A percentile compares a stretch with the other conserved stretches of the same genome.
Conservation (phyloP, 2,329 filamentous ascomycete genomes). For the Elsinoe arachidis region DNA sequence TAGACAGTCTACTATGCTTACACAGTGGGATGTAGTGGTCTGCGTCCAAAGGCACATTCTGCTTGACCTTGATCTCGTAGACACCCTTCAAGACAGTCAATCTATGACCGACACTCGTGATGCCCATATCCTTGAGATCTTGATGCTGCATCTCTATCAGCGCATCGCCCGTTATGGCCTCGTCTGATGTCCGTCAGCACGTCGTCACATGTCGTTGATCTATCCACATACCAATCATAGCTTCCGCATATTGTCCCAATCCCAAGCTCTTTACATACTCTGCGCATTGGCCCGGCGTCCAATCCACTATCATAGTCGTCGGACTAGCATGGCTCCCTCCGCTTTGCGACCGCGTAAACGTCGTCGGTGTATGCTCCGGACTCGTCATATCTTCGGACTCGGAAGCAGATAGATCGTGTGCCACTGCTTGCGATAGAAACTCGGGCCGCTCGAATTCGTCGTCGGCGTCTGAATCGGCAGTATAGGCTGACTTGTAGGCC, state of each 20-base stretch:
- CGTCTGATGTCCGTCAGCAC: constrained; percentile 45
- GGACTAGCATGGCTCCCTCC: constrained; percentile 58
- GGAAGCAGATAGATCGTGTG: constrained; percentile 51
- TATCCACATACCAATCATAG: constrained; percentile 59
- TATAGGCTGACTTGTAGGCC: constrained; percentile 48
- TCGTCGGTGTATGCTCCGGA: constrained; percentile 68
- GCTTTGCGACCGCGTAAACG: constrained; percentile 53
- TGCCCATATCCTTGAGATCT: constrained; percentile 90
- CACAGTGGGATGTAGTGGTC: constrained; percentile 91
- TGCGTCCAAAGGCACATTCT: constrained; percentile 81
- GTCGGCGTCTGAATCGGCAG: constrained; percentile 70
- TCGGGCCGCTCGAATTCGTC: constrained; percentile 74
- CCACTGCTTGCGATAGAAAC: constrained; percentile 56
- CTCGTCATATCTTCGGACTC: constrained; percentile 29
- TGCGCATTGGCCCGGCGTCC: constrained; percentile 79
- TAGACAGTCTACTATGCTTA: constrained; percentile 41
- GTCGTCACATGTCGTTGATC: constrained; percentile 24
- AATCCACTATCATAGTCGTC: constrained; percentile 68
- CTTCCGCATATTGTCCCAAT: constrained; percentile 71
- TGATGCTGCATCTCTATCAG: constrained; percentile 82
- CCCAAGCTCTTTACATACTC: constrained; percentile 78
- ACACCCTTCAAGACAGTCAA: constrained; percentile 92
- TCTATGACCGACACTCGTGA: constrained; percentile 85
- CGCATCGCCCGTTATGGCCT: constrained; percentile 88
- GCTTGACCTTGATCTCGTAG: constrained; percentile 91